Base-by-base conservation (phyloP, 2,329 filamentous ascomycete species). In the Herpotrichia juniperi region DNA sequence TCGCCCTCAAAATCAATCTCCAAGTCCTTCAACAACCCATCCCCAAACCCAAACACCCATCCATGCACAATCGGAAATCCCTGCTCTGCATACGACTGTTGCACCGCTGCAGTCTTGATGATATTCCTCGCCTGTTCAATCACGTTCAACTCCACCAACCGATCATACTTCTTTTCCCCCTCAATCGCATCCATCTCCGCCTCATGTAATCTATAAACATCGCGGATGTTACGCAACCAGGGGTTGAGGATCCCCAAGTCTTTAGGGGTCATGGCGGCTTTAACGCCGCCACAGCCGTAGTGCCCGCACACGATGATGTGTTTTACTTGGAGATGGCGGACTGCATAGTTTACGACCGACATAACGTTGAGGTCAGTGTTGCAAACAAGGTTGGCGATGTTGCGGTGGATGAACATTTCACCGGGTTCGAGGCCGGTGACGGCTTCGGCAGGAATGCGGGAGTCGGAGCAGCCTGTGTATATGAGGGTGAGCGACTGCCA, bases 181-280 rank as follows among this genome's bases (percentile, higher is more conserved):
- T 68, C 68, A 3, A 45, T 48, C 4, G 9, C 54, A 46, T 89
- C 87, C 17, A 91, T 81, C 78, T 91, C 87, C 47, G 76, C 74
- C 78, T 90, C 87, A 73, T 90, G 83, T 61, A 90, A 78, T 10
- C 87, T 80, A 75, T 90, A 90, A 51, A 90, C 86, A 71, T 90
- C 87, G 52, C 87, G 83, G 66, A 90, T 89, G 76, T 89, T 88
- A 46, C 87, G 80, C 58, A 90, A 80, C 87, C 87, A 90, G 1
- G 87, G 87, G 77, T 90, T 90, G 51, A 90, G 77, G 26, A 90
- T 73, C 45, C 87, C 87, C 50, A 90, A 75, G 67, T 90, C 87
- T 71, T 87, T 83, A 62, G 87, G 83, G 0, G 86, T 88, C 68
- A 74, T 72, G 3, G 86, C 82, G 0, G 85, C 87, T 12, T 79